Conservation (phyloP, 192 early-diverging fungal species). For the Gryganskiella cystojenkinii region DNA sequence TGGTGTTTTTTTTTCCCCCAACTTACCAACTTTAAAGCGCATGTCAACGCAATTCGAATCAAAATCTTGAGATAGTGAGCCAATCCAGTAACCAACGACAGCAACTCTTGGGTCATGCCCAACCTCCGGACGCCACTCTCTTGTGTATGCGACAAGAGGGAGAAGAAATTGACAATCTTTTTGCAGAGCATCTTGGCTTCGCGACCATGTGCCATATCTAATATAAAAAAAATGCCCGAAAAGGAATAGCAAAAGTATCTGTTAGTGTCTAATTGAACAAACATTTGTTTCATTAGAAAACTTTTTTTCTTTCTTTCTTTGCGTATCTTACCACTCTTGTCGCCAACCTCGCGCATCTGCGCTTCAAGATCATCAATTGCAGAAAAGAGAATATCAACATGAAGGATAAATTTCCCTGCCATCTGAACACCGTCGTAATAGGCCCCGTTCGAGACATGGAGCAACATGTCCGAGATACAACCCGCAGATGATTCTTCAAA, state of each 20-base stretch:
- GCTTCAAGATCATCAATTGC: slow-evolving; percentile 90
- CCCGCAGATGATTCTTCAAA: slow-evolving; percentile 98
- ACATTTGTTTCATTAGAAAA: too few species aligned
- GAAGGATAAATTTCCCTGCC: slow-evolving; percentile 87
- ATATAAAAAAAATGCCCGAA: background rate
- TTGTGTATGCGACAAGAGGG: slow-evolving; percentile 82
- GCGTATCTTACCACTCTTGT: slow-evolving; percentile 60
- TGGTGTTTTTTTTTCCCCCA: too few species aligned
- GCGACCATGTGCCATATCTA: slow-evolving; percentile 68
- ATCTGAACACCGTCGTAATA: slow-evolving; percentile 86
- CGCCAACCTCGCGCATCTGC: slow-evolving; percentile 73
- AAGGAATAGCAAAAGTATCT: background rate
- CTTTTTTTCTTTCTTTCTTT: too few species aligned
- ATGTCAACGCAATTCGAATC: slow-evolving; percentile 88
- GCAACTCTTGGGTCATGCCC: slow-evolving; percentile 85
- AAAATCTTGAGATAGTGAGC: slow-evolving; percentile 94
- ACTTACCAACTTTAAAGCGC: slow-evolving; percentile 81
- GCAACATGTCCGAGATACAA: slow-evolving; percentile 95
- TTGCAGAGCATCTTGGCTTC: slow-evolving; percentile 97
- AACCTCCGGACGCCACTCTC: slow-evolving; percentile 61
- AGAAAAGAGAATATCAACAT: slow-evolving; percentile 92
- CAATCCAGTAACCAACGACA: slow-evolving; percentile 88
- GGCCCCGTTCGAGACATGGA: slow-evolving; percentile 87
- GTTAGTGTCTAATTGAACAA: too few species aligned
- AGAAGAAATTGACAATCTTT: slow-evolving; percentile 95